phyloP scores from a whole-genome alignment of 163 green algal species.

The Smithsoniella earleae region DNA sequence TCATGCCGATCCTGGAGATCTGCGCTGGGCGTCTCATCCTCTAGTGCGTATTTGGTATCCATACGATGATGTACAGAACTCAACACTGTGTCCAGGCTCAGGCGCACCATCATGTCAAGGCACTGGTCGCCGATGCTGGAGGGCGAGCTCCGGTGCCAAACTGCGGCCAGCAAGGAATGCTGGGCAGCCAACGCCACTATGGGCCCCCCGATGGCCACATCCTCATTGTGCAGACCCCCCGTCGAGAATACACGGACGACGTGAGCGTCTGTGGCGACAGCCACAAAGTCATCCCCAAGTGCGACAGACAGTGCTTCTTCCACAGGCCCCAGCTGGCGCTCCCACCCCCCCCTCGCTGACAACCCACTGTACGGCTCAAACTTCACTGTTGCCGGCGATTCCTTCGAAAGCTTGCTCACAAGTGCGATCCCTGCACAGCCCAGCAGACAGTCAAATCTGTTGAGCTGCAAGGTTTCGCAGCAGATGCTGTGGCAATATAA shows the following conservation, averaged over 20 bases:
- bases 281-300: conserved; percentile 3
- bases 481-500: no score
- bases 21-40: no score
- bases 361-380: conserved; percentile 12
- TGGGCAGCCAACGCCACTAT: conserved; percentile 25
- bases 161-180: not conserved
- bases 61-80: no score
- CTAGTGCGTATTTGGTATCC: no score
- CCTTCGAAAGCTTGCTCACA: not conserved
- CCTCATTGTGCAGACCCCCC: conserved; percentile 7
- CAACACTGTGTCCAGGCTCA: no score
- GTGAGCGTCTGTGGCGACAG: not conserved
- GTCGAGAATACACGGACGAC: not conserved
- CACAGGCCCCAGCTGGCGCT: not conserved
- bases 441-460: no score
- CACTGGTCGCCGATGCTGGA: not conserved
- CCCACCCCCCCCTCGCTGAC: not conserved
- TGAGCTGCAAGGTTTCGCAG: no score
- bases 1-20: no score
- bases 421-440: conserved; percentile 6
- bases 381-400: not conserved
- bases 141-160: not conserved
- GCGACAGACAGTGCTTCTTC: not conserved
- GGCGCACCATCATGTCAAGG: conserved; percentile 17
- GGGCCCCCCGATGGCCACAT: conserved; percentile 11